Base-by-base conservation (phyloP, 2,329 filamentous ascomycete genomes). In the Fusarium sp. region DNA sequence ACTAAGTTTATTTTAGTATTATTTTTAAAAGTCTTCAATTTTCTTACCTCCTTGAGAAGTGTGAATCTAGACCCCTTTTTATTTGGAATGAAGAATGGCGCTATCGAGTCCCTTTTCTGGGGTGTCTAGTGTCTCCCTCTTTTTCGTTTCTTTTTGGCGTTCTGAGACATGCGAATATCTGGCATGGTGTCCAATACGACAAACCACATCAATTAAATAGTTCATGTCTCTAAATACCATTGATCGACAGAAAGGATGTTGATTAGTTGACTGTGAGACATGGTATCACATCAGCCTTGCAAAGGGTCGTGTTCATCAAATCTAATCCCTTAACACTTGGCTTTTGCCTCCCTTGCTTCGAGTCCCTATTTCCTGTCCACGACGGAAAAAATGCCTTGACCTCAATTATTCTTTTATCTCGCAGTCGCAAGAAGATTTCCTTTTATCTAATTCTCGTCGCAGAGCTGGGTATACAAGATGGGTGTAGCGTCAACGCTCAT, bases 221-320 rank as follows among this genome's bases (percentile, higher is more conserved):
- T n/a, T 41, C 6, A n/a, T 28, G 24, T 41, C 24, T 55, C 26
- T 55, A 55, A 14, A 55, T 55, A 18, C 35, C 24, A n/a, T 41
- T 41, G 24, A 55, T 55, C 20, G 26, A 28, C 26, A 55, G 51
- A 1, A 41, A 22, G 36, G 35, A 18, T 28, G 24, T 39, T 55
- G 35, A 55, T 55, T 55, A 28, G 35, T 41, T 30, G 20, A 28
- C 11, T 42, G 17, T 63, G 44, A 63, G 58, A 63, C 62, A 63
- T 36, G n/a, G 62, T 63, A 32, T 63, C 44, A 63, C 30, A 13
- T 63, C 36, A 63, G 42, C 61, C 62, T 63, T 36, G n/a, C n/a
- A 24, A 64, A 63, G 62, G 62, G 51, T 14, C 30, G 24, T 45
- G 22, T 35, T 62, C 35, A 58, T 64, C 30, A 42, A 51, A 63